Percentiles rank a stretch among this genome's conserved stretches.
Evolutionary conservation across 257 asterid species (phyloP).

Genomic region (Fraxinus pennsylvanica): DNA sequence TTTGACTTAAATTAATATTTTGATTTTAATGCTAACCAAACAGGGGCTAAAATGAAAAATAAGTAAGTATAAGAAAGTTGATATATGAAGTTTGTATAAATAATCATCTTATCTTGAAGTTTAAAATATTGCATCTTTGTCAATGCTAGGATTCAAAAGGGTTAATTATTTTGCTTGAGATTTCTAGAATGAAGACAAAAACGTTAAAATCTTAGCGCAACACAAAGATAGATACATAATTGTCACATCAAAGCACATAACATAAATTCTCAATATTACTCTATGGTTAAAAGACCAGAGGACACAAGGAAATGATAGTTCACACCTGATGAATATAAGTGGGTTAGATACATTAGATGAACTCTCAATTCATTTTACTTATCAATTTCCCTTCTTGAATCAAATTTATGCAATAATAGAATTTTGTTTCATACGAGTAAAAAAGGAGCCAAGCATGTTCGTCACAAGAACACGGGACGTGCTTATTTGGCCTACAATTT

Average conservation of each 20-base stretch:
- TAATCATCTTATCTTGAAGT: not conserved
- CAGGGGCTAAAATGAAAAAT: too few relatives aligned
- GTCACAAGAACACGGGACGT: not conserved
- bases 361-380: not conserved
- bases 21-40: too few relatives aligned
- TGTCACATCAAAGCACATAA: not conserved
- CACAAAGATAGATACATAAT: not conserved
- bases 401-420: not conserved
- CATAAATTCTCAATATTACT: not conserved
- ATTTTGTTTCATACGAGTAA: not conserved
- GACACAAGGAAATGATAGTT: not conserved
- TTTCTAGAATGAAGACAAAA: not conserved
- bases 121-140: not conserved
- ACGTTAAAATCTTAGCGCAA: not conserved
- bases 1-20: too few relatives aligned
- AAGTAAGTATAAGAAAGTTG: not conserved
- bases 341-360: not conserved
- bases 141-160: not conserved
- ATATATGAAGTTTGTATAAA: not conserved
- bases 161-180: not conserved
- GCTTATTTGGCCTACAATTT: too few relatives aligned
- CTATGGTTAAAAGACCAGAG: not conserved
- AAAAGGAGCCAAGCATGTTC: not conserved
- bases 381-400: not conserved
- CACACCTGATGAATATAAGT: not conserved